phyloP scores from a whole-genome alignment of 1,139 yeast species.

The Keqinozyma sinolaborantium region DNA sequence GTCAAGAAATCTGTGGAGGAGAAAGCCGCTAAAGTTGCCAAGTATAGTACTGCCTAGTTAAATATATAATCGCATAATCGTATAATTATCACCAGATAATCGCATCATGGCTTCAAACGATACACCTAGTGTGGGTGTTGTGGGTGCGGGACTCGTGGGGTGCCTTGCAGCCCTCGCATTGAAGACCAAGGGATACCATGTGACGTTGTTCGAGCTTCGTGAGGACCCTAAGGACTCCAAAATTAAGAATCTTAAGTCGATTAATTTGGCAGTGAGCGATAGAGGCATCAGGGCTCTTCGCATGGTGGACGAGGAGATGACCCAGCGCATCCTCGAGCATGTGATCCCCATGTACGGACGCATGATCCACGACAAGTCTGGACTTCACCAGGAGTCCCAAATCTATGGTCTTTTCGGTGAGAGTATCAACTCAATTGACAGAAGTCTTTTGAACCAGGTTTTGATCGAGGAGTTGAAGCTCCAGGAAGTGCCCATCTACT shows the following conservation, averaged over 20 bases:
- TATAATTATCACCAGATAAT: too few relatives aligned
- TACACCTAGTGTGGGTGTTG: conserved; percentile 53
- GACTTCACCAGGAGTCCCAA: conserved; percentile 63
- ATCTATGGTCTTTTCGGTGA: conserved; percentile 83
- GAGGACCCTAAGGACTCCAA: conserved; percentile 30
- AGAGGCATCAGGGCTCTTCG: conserved; percentile 74
- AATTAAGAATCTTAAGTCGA: conserved; percentile 53
- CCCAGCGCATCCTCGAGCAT: conserved; percentile 50
- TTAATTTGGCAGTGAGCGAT: conserved; percentile 82
- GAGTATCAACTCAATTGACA: conserved; percentile 79
- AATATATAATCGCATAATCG: too few relatives aligned
- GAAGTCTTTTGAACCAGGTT: conserved; percentile 66
- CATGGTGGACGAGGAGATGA: conserved; percentile 57
- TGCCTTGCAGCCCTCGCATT: conserved; percentile 81
- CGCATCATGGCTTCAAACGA: conserved; percentile 5
- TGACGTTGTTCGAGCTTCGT: conserved; percentile 63
- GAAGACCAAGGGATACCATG: conserved; percentile 68
- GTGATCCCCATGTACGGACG: conserved; percentile 86
- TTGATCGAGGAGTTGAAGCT: conserved; percentile 57
- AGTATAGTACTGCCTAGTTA: too few relatives aligned
- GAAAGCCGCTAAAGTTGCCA: conserved; percentile 17
- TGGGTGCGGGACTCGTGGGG: conserved; percentile 91
- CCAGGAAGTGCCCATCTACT: conserved; percentile 43
- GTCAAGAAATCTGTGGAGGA: conserved; percentile 16
- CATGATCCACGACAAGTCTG: conserved; percentile 76